phyloP scores from a whole-genome alignment of 306 rosid genomes.

The Cucurbita pepo region DNA sequence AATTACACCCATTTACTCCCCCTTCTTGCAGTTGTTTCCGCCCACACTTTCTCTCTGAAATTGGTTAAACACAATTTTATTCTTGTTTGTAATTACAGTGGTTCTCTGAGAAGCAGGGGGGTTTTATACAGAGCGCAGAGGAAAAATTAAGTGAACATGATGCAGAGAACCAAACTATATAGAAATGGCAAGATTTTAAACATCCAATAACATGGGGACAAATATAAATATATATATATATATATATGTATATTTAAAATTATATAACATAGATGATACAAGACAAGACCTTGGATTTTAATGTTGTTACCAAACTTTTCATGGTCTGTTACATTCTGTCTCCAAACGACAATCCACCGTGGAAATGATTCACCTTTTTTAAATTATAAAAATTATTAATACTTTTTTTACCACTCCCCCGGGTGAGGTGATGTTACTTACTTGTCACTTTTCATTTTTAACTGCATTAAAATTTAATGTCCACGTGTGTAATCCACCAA shows the following conservation, averaged over 20 bases:
- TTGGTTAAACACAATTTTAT: background rate
- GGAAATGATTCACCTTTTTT: background rate
- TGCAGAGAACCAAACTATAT: background rate
- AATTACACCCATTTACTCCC: constrained; percentile 22
- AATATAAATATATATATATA: background rate
- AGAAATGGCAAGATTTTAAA: background rate
- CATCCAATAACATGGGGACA: constrained; percentile 1
- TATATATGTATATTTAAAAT: background rate
- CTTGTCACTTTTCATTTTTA: background rate
- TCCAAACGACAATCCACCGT: background rate
- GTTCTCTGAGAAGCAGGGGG: background rate
- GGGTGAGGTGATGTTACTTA: background rate
- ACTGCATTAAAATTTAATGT: background rate
- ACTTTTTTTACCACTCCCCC: too few relatives aligned
- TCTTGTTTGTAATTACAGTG: background rate
- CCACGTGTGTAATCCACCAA: background rate
- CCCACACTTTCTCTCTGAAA: background rate
- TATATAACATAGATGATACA: background rate
- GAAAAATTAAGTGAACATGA: background rate
- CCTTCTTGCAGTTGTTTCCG: background rate
- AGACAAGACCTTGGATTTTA: background rate
- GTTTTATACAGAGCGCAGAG: constrained; percentile 1
- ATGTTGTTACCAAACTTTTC: background rate
- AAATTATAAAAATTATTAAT: too few relatives aligned
- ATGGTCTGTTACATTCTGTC: background rate